These are phyloP conservation scores for Eustoma russellianum DNA, from an alignment of 257 asterid species.

Conservation along the genomic window DNA sequence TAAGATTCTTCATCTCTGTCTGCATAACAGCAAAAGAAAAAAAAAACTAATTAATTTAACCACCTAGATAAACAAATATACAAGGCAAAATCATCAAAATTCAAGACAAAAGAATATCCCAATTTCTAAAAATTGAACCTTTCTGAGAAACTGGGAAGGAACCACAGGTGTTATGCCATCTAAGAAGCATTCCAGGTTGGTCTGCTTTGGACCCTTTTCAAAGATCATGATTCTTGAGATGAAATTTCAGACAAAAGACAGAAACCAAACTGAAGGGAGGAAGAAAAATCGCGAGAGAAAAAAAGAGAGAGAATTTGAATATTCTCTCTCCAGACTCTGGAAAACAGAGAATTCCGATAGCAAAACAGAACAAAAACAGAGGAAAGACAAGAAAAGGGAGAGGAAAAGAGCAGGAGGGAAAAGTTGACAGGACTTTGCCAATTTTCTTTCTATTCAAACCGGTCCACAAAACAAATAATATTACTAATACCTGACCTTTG, in stretches of 20 bases:
- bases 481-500: slow-evolving; percentile 53
- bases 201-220: slow-evolving; percentile 27
- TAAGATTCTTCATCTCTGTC: slow-evolving; percentile 77
- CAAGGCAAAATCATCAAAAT: neutral
- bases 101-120: neutral
- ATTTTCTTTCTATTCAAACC: slow-evolving; percentile 16
- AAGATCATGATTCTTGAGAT: slow-evolving; percentile 19
- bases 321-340: slow-evolving; percentile 50
- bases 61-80: neutral
- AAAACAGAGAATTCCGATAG: slow-evolving; percentile 22
- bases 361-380: slow-evolving; percentile 12
- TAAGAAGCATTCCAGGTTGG: slow-evolving; percentile 37
- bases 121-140: slow-evolving; percentile 15
- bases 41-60: neutral
- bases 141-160: slow-evolving; percentile 31
- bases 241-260: slow-evolving; percentile 3
- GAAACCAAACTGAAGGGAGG: slow-evolving; percentile 16
- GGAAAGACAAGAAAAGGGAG: slow-evolving; percentile 16
- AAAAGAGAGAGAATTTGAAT: slow-evolving; percentile 18
- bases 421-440: slow-evolving; percentile 60
- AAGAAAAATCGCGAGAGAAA: slow-evolving; percentile 22
- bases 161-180: slow-evolving; percentile 35
- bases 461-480: slow-evolving; percentile 20
- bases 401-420: slow-evolving; percentile 31
- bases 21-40: slow-evolving; percentile 5